These are phyloP conservation scores for Chrysanthemum lavandulifolium DNA, from an alignment of 129 eudicot species.

Conservation along the genomic window DNA sequence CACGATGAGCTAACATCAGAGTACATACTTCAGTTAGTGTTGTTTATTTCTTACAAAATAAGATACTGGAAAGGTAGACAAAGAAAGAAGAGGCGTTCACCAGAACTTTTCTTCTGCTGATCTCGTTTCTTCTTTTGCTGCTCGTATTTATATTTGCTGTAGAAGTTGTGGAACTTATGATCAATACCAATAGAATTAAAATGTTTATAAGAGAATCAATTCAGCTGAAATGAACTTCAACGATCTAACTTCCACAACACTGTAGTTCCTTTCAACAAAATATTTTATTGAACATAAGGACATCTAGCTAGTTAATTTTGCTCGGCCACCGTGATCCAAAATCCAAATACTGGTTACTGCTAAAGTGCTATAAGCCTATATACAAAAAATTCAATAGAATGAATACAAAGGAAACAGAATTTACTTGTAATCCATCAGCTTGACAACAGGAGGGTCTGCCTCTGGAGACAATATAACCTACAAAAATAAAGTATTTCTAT, in stretches of 20 bases:
- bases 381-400: neutral
- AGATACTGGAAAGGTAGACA: conserved; percentile 11
- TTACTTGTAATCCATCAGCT: conserved; percentile 87
- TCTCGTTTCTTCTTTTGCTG: conserved; percentile 88
- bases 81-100: conserved; percentile 42
- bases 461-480: conserved; percentile 87
- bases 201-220: neutral
- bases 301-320: too few relatives aligned
- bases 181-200: neutral
- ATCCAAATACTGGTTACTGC: too few relatives aligned
- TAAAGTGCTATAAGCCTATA: neutral
- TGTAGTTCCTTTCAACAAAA: too few relatives aligned
- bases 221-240: too few relatives aligned
- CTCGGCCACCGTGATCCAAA: too few relatives aligned
- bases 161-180: neutral
- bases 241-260: too few relatives aligned
- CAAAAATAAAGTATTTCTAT: neutral
- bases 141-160: conserved; percentile 86
- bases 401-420: conserved; percentile 16
- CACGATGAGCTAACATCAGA: conserved; percentile 66
- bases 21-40: conserved; percentile 31
- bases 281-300: too few relatives aligned
- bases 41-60: neutral
- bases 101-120: conserved; percentile 89
- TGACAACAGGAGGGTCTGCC: conserved; percentile 96